Evolutionary conservation across 2,329 filamentous ascomycete species (phyloP).

Genomic region (Fusarium equiseti): DNA sequence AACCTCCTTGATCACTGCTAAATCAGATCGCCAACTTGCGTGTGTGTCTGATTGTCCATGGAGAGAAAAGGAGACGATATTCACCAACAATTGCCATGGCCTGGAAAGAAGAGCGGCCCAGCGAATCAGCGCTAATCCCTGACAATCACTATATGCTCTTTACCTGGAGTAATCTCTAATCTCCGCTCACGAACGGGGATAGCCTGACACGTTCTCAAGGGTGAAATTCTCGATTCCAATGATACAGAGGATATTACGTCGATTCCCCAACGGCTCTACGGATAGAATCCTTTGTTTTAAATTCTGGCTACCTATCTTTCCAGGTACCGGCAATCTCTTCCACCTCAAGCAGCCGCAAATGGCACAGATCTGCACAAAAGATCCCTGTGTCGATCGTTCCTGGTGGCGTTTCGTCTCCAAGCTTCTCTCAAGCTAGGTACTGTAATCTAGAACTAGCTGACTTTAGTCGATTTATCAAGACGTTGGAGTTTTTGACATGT

Average conservation of each 20-base stretch:
- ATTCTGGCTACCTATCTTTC: conserved; percentile 22
- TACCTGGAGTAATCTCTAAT: conserved; percentile 7
- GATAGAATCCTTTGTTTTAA: conserved; percentile 5
- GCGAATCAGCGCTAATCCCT: conserved; percentile 21
- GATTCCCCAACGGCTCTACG: conserved; percentile 12
- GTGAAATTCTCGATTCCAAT: not conserved
- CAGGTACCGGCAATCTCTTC: conserved; percentile 29
- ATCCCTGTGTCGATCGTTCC: conserved; percentile 48
- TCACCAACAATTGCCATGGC: not conserved
- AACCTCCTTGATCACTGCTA: conserved; percentile 9
- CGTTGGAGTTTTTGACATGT: conserved; percentile 21
- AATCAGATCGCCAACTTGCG: not conserved
- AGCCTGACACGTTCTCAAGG: conserved; percentile 6
- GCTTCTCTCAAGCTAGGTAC: conserved; percentile 19
- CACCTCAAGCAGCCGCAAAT: conserved; percentile 38
- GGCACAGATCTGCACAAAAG: conserved; percentile 43
- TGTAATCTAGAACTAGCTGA: conserved; percentile 16
- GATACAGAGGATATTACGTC: conserved; percentile 9
- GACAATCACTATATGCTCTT: conserved; percentile 8
- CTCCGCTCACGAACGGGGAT: conserved; percentile 34
- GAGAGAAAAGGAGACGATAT: not conserved
- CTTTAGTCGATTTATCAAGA: conserved; percentile 27
- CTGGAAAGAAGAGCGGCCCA: not conserved
- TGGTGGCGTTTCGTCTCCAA: conserved; percentile 44
- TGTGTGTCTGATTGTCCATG: not conserved